phyloP scores from a whole-genome alignment of 768 basidiomycete species.

The Boletus subparvulus region DNA sequence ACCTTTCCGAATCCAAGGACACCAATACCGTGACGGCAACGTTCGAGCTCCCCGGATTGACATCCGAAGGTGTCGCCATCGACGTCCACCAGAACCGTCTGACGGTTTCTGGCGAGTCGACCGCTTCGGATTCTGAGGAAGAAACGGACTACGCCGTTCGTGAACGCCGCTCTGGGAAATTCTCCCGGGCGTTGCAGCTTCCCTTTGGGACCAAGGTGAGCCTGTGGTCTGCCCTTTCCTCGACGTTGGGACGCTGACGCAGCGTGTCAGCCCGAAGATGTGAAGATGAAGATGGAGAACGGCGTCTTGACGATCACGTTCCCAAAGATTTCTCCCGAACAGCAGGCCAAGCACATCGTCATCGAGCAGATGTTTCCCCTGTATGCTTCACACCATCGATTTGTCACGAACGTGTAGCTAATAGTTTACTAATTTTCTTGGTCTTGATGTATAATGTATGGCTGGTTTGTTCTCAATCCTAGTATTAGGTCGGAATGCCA shows the following conservation, averaged over 20 bases:
- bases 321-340: constrained; percentile 42
- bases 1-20: constrained; percentile 45
- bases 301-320: constrained; percentile 49
- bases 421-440: too few relatives aligned
- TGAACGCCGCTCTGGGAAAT: constrained; percentile 47
- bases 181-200: constrained; percentile 29
- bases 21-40: constrained; percentile 47
- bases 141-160: constrained; percentile 41
- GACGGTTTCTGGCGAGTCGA: constrained; percentile 46
- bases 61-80: constrained; percentile 47
- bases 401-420: too few relatives aligned
- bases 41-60: constrained; percentile 57
- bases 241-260: not conserved
- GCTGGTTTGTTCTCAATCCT: too few relatives aligned
- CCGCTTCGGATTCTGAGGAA: constrained; percentile 31
- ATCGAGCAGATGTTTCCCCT: not conserved
- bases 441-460: too few relatives aligned
- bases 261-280: constrained; percentile 39
- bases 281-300: constrained; percentile 48
- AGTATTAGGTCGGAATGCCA: too few relatives aligned
- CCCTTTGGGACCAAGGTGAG: constrained; percentile 48
- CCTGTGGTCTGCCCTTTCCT: not conserved
- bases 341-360: constrained; percentile 17
- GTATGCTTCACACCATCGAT: too few relatives aligned
- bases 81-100: constrained; percentile 48